These are phyloP conservation scores for Sclerospora graminicola DNA, from an alignment of 352 stramenopile genomes.

Conservation along the genomic window DNA sequence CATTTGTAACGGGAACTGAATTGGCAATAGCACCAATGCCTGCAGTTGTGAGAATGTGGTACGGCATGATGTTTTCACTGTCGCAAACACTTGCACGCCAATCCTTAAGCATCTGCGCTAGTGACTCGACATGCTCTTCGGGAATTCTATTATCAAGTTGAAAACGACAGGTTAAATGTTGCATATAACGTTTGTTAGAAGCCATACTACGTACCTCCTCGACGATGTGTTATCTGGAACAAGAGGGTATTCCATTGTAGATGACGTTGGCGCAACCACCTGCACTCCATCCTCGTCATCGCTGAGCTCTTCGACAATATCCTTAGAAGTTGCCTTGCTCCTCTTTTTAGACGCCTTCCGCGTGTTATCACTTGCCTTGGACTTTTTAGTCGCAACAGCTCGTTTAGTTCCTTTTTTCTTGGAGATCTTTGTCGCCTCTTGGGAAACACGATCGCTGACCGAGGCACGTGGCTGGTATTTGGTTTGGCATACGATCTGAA, in stretches of 20 bases:
- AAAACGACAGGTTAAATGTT: background rate
- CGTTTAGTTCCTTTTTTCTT: constrained; percentile 33
- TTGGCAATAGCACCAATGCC: constrained; percentile 78
- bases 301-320: constrained; percentile 47
- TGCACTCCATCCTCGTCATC: constrained; percentile 56
- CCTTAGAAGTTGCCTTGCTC: constrained; percentile 21
- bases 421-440: constrained; percentile 9
- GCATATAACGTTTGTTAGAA: background rate
- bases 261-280: constrained; percentile 19
- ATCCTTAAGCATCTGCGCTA: constrained; percentile 77
- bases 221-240: constrained; percentile 36
- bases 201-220: constrained; percentile 30
- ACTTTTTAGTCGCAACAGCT: constrained; percentile 17
- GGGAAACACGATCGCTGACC: constrained; percentile 10
- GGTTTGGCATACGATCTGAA: constrained; percentile 77
- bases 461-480: constrained; percentile 29
- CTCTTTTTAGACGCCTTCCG: constrained; percentile 25
- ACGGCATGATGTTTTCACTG: constrained; percentile 80
- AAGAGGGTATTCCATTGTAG: constrained; percentile 33
- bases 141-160: constrained; percentile 37
- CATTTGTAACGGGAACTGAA: constrained; percentile 58
- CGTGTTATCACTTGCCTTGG: constrained; percentile 13
- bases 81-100: constrained; percentile 82
- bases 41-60: constrained; percentile 74
- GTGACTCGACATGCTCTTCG: constrained; percentile 47